phyloP scores from a whole-genome alignment of 2,329 filamentous ascomycete genomes.

The Curvularia sp. region DNA sequence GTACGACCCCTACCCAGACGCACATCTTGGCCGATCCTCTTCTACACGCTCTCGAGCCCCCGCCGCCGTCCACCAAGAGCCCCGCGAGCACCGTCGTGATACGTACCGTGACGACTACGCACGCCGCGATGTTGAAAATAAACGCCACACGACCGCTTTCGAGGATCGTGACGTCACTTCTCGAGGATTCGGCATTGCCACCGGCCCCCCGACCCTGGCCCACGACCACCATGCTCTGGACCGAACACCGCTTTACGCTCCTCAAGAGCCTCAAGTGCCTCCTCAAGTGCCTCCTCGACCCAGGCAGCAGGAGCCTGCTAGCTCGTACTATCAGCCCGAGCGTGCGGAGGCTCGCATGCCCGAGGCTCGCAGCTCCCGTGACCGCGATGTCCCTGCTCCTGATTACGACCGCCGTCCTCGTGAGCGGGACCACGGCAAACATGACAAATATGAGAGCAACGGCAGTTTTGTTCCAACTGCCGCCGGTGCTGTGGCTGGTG shows the following conservation, averaged over 20 bases:
- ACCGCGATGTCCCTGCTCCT: conserved; percentile 32
- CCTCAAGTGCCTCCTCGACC: conserved; percentile 25
- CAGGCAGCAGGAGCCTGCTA: conserved; percentile 26
- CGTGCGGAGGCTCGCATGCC: conserved; percentile 41
- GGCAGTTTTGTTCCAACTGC: conserved; percentile 29
- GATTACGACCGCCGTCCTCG: conserved; percentile 45
- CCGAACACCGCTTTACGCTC: conserved; percentile 40
- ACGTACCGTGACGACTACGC: conserved; percentile 54
- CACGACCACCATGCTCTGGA: conserved; percentile 52
- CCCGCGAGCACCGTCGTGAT: conserved; percentile 50
- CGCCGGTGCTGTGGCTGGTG: conserved; percentile 41
- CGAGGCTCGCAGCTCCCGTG: conserved; percentile 34
- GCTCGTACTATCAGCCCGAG: conserved; percentile 36
- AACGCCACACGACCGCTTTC: conserved; percentile 46
- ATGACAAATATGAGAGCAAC: conserved; percentile 17
- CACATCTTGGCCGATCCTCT: conserved; percentile 36
- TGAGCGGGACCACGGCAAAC: conserved; percentile 38
- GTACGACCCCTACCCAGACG: conserved; percentile 52
- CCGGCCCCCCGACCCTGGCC: conserved; percentile 24
- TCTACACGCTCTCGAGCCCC: conserved; percentile 53
- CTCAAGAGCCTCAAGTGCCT: conserved; percentile 29
- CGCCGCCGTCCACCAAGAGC: conserved; percentile 57
- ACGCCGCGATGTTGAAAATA: conserved; percentile 49
- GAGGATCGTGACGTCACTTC: conserved; percentile 55
- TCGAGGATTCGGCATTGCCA: conserved; percentile 57